Conservation (phyloP, 441 rosid genomes). For the Eutrema salsugineum region DNA sequence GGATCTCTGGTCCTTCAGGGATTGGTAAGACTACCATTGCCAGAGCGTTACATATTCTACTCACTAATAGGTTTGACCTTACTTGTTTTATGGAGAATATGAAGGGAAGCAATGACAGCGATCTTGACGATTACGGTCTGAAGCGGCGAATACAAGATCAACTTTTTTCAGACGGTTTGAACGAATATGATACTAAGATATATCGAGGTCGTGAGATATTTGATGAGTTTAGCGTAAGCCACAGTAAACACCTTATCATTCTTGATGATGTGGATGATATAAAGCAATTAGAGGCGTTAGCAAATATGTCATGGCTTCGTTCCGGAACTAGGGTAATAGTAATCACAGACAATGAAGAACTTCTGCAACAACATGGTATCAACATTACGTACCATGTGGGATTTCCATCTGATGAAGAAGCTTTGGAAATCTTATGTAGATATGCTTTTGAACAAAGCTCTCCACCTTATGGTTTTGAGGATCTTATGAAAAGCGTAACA, state of each 20-base stretch:
- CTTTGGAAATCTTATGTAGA: neutral
- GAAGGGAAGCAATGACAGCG: neutral
- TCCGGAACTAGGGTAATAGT: neutral
- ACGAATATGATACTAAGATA: neutral
- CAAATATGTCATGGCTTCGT: neutral
- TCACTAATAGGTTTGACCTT: conserved; percentile 12
- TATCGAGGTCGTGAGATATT: too few species aligned
- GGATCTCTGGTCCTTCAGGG: neutral
- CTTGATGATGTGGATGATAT: neutral
- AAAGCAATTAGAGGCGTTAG: neutral
- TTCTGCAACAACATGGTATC: neutral
- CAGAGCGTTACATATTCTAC: neutral
- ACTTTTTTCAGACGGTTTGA: neutral
- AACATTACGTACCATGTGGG: neutral
- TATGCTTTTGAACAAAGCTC: neutral
- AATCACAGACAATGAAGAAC: neutral
- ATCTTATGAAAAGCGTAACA: too few species aligned
- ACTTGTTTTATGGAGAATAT: conserved; percentile 9
- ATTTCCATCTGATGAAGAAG: neutral
- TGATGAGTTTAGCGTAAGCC: too few species aligned
- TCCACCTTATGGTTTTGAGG: neutral
- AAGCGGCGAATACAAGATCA: neutral
- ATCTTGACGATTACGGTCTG: neutral
- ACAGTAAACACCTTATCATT: neutral
- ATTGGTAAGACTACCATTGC: conserved; percentile 19